phyloP scores from a whole-genome alignment of 495 filamentous ascomycete genomes.

The Podospora tetraspora region DNA sequence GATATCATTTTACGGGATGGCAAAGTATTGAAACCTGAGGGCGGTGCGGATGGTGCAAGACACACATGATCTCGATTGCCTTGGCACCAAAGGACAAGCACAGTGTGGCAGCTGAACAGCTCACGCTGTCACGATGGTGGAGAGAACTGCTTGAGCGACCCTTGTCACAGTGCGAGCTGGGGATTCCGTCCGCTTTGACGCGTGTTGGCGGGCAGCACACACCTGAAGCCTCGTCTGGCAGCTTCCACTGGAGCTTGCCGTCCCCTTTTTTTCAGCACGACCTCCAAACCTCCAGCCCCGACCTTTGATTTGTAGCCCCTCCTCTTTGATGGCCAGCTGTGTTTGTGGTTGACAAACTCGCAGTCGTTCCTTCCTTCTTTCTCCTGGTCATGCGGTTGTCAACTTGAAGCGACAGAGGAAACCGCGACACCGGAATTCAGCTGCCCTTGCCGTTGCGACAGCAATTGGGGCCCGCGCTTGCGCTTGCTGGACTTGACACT shows the following conservation, averaged over 20 bases:
- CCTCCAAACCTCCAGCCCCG: not conserved
- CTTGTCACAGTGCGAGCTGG: not conserved
- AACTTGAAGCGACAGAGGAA: conserved; percentile 1
- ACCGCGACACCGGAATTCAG: not conserved
- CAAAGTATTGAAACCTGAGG: not conserved
- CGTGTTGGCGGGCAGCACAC: not conserved
- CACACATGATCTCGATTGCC: not conserved
- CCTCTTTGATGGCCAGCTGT: conserved; percentile 26
- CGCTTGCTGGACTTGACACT: not conserved
- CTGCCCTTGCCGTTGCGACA: not conserved
- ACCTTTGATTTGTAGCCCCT: conserved; percentile 17
- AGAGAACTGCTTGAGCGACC: not conserved
- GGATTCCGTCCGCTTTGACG: not conserved
- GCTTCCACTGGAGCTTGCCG: not conserved
- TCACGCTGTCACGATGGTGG: not conserved
- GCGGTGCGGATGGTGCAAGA: not conserved
- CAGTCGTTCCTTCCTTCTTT: conserved; percentile 27
- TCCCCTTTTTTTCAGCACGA: conserved; percentile 11
- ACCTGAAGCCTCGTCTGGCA: not conserved
- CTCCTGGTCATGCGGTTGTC: not conserved
- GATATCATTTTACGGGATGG: not conserved
- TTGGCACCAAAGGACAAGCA: not conserved
- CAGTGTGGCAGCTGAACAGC: not conserved
- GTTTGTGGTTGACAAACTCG: conserved; percentile 34
- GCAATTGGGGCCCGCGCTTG: not conserved